Base-by-base conservation (phyloP, 805 yeast genomes). In the Brettanomyces nanus region DNA sequence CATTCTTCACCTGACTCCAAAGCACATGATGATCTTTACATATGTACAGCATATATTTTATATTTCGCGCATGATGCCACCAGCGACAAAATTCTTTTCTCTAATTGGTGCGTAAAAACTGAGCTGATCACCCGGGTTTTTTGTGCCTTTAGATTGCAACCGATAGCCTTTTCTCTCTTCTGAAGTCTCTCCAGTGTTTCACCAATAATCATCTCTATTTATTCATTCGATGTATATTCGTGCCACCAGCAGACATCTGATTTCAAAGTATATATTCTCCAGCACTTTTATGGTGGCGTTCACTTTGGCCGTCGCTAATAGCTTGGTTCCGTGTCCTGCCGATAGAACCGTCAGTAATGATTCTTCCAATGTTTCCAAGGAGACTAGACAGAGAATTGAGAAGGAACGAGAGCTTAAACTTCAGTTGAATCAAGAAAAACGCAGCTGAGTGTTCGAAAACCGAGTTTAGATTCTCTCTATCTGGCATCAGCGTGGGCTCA, bases 221-320 rank as follows among this genome's bases (percentile, higher is more conserved):
- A n/a, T n/a, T n/a, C n/a, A n/a, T n/a, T n/a, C 18, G 31, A 76
- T 75, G 80, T 72, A 64, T 49, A 63, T 76, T 43, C 75, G 66
- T 58, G 84, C 85, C 9, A 64, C 75, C 4, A 67, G 69, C 35
- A 67, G 83, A 52, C 66, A 67, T 39, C 63, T 63, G 44, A 62
- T 81, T 36, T 79, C 86, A 18, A 69, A 72, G 34, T 78, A 85
- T 11, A 63, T 82, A 42, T 82, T 82, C 58, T 73, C 80, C 19
- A 75, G 86, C 15, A 81, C 92, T 0, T 81, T 81, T 45, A 68
- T 80, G n/a, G 75, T 83, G 21, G 81, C 89, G 27, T 72, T 82
- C 41, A 73, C 81, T 11, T 37, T 62, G 29, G 66, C 61, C 21
- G 40, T 54, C 20, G 57, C 61, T 18, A 62, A 59, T 39, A 50